Conservation (phyloP, 2,329 filamentous ascomycete genomes). For the Domatiomyces globalis region DNA sequence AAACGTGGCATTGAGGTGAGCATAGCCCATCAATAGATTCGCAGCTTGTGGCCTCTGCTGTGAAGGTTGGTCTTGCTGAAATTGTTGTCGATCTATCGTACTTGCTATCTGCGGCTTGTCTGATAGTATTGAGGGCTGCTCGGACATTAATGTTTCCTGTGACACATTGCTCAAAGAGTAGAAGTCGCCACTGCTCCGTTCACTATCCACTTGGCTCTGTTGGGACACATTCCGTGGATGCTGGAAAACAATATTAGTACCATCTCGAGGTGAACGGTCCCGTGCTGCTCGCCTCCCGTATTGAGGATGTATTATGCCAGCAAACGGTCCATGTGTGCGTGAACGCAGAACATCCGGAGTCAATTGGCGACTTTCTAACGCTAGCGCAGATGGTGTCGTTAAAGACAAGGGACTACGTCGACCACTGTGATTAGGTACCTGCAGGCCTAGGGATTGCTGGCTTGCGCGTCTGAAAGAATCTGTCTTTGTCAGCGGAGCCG, state of each 20-base stretch:
- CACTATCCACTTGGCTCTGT: constrained; percentile 46
- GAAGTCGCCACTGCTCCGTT: constrained; percentile 84
- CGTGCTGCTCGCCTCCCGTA: background rate
- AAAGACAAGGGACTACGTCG: constrained; percentile 12
- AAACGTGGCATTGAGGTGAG: constrained; percentile 84
- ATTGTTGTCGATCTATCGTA: constrained; percentile 21
- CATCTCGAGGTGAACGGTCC: constrained; percentile 17
- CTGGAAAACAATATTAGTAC: background rate
- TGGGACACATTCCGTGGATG: background rate
- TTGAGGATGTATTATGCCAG: background rate
- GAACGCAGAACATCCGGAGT: constrained; percentile 43
- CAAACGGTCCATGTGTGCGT: constrained; percentile 17
- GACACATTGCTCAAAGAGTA: constrained; percentile 93
- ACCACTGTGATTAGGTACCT: constrained; percentile 4
- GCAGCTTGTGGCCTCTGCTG: constrained; percentile 43
- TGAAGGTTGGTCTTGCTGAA: constrained; percentile 25
- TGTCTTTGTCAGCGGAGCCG: no score
- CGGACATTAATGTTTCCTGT: constrained; percentile 79
- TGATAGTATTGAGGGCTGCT: constrained; percentile 47
- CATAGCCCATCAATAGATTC: constrained; percentile 93
- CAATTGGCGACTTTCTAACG: constrained; percentile 25
- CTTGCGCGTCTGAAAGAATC: background rate
- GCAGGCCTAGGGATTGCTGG: constrained; percentile 4
- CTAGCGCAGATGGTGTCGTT: constrained; percentile 17
- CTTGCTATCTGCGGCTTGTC: constrained; percentile 14